These are phyloP conservation scores for Candolleomyces aberdarensis DNA, from an alignment of 768 basidiomycete species.

Conservation along the genomic window DNA sequence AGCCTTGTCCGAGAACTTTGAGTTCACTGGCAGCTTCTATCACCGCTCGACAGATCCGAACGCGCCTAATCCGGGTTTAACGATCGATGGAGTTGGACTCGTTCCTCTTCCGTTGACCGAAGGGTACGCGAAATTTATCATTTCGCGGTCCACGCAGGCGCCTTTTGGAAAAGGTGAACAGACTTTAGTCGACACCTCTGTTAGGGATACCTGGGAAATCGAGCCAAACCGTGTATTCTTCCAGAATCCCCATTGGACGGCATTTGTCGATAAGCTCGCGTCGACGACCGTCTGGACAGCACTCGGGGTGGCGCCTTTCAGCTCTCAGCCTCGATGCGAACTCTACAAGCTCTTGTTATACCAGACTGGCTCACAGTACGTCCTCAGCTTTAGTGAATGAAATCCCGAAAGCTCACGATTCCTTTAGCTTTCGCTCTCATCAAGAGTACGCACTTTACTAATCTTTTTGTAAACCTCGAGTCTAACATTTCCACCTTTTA, in stretches of 20 bases:
- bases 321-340: slow-evolving; percentile 20
- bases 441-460: slow-evolving; percentile 35
- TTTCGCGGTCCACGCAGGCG: slow-evolving; percentile 18
- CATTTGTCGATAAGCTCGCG: slow-evolving; percentile 28
- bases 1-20: slow-evolving; percentile 24
- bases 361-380: too few species aligned
- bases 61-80: slow-evolving; percentile 40
- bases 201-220: slow-evolving; percentile 53
- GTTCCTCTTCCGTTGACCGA: slow-evolving; percentile 40
- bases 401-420: too few species aligned
- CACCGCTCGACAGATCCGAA: slow-evolving; percentile 18
- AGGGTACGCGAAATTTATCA: slow-evolving; percentile 37
- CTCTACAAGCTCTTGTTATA: too few species aligned
- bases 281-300: slow-evolving; percentile 28
- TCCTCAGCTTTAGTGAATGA: too few species aligned
- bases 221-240: slow-evolving; percentile 37
- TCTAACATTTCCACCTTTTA: slow-evolving; percentile 11
- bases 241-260: slow-evolving; percentile 37
- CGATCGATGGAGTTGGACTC: slow-evolving; percentile 36
- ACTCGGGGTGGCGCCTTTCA: slow-evolving; percentile 32
- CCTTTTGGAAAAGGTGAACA: too few species aligned
- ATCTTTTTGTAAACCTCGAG: neutral
- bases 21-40: slow-evolving; percentile 33
- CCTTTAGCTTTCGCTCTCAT: slow-evolving; percentile 39
- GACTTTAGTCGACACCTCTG: slow-evolving; percentile 19